Evolutionary conservation across 2,329 filamentous ascomycete species (phyloP), one percentile per base, ranked within the genome.

Genomic region (Penicillium sp.): DNA sequence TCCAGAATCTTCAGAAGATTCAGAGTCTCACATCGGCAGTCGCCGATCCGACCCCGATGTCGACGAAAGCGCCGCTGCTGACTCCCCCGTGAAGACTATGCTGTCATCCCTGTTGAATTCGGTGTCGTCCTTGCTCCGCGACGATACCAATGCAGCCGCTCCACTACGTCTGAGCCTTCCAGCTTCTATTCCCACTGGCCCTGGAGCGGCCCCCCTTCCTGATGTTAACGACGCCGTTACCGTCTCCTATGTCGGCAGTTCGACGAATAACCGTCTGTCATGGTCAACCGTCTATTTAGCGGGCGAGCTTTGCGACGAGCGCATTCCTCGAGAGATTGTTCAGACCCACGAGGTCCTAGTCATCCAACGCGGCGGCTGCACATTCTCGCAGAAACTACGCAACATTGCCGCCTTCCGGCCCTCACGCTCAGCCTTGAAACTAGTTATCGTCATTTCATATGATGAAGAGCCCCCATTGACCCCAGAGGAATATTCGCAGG

Each of bases 371-470:
- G 91, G 93, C 26, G 81, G 80, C 1, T 98, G 93, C 69, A 84
- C 78, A 16, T 97, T 97, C 64, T 83, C 79, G 23, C 70, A 84
- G 18, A 98, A 98, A 64, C 70, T 97, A 1, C 75, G 77, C 36
- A 90, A 87, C 50, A 89, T 97, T n/a, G 89, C 91, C 1, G 78
- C 80, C 7, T 91, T 83, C 60, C 74, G 81, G 1, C 82, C 86
- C 0, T 72, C 74, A 0, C 62, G 72, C 0, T 62, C 65, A 3
- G 75, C 81, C 1, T 71, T 97, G 13, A 86, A 94, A 62, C 76
- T 97, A 3, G 87, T 97, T 18, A 71, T 97, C 29, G 69, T 96
- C 0, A 79, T 96, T 4, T 82, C 76, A 11, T 79, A 78, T 38
- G 77, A 80, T 3, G 76, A 79, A 13, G 62, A 70, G 2, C 11